phyloP scores from a whole-genome alignment of 2,329 filamentous ascomycete genomes.

The Botryotinia convoluta region DNA sequence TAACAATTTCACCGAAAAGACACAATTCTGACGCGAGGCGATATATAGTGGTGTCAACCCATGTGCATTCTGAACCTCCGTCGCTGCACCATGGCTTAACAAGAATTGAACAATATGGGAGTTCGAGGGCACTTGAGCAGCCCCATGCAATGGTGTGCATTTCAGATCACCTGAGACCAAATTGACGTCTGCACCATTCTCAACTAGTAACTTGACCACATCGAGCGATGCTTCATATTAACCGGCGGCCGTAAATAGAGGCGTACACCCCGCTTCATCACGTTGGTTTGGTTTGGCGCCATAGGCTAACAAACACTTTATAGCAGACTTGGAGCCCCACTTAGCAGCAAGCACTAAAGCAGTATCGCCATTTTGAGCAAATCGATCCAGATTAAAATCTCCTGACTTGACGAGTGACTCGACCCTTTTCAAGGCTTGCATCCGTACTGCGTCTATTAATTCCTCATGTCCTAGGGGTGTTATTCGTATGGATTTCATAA shows the following conservation, averaged over 20 bases:
- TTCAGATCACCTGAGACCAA: slow-evolving; percentile 2
- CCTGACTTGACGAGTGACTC: slow-evolving; percentile 16
- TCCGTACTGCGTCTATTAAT: slow-evolving; percentile 16
- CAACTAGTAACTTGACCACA: slow-evolving; percentile 15
- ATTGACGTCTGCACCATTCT: slow-evolving; percentile 12
- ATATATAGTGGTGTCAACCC: slow-evolving; percentile 19
- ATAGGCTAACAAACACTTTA: slow-evolving; percentile 18
- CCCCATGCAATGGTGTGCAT: slow-evolving; percentile 17
- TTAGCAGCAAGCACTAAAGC: slow-evolving; percentile 18
- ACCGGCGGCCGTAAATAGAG: slow-evolving; percentile 15
- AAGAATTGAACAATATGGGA: slow-evolving; percentile 9
- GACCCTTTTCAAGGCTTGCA: neutral
- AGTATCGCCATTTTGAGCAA: slow-evolving; percentile 14
- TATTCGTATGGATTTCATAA: slow-evolving; percentile 16
- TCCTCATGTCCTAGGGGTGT: slow-evolving; percentile 8
- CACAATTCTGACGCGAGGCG: slow-evolving; percentile 18
- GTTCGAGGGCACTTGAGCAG: slow-evolving; percentile 12
- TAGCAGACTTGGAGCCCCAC: neutral
- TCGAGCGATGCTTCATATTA: slow-evolving; percentile 8
- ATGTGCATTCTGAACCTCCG: slow-evolving; percentile 16
- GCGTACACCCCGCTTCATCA: slow-evolving; percentile 14
- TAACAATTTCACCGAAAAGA: slow-evolving; percentile 13
- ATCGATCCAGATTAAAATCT: slow-evolving; percentile 12
- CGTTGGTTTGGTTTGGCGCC: slow-evolving; percentile 16
- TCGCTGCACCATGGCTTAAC: slow-evolving; percentile 16